Conservation (phyloP, 176 grass and related monocot species). For the Saccharum officinarum region DNA sequence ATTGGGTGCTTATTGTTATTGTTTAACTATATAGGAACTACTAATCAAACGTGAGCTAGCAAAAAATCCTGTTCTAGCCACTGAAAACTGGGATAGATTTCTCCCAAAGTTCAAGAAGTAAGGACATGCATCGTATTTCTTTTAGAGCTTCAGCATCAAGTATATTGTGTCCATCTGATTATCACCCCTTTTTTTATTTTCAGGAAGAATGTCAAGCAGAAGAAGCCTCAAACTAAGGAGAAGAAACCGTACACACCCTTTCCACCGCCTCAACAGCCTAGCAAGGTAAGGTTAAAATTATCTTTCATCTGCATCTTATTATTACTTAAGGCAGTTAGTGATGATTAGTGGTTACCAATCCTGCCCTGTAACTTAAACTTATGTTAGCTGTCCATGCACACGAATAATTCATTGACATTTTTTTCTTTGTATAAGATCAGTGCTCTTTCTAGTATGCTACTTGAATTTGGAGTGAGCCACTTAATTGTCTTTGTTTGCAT, state of each 20-base stretch:
- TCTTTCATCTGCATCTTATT: background rate
- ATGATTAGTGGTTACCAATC: background rate
- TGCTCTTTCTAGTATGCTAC: background rate
- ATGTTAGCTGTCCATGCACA: background rate
- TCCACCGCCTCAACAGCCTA: conserved; percentile 88
- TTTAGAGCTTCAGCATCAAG: background rate
- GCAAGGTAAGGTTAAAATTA: conserved; percentile 61
- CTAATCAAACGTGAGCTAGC: conserved; percentile 97
- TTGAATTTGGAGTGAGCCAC: conserved; percentile 8
- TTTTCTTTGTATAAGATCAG: background rate
- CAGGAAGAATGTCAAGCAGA: conserved; percentile 98
- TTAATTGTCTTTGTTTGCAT: background rate
- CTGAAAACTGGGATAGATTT: conserved; percentile 97
- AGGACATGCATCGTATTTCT: conserved; percentile 33
- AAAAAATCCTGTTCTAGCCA: conserved; percentile 84
- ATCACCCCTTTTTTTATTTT: conserved; percentile 18
- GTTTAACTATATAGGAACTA: conserved; percentile 55
- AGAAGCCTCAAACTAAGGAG: conserved; percentile 85
- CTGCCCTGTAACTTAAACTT: background rate
- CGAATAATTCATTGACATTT: background rate
- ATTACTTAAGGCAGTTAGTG: background rate
- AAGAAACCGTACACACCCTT: conserved; percentile 98
- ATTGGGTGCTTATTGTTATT: conserved; percentile 23
- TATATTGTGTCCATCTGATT: background rate
- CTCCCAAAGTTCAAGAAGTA: conserved; percentile 98